Conservation (phyloP, 208 protist species). For the Wallacemonas collosoma region DNA sequence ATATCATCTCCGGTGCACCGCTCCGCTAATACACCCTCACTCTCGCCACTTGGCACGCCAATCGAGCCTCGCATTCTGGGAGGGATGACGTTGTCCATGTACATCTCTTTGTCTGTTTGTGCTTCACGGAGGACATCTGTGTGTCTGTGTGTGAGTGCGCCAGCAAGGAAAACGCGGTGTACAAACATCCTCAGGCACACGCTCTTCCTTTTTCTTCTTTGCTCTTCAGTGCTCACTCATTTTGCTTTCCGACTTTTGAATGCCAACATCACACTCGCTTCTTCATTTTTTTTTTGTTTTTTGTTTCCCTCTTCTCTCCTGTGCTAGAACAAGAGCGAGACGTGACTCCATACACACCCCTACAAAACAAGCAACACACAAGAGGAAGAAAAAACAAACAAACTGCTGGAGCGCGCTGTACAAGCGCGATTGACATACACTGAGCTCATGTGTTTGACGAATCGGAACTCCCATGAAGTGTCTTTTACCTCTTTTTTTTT, state of each 20-base stretch:
- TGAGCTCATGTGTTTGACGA: too few species aligned
- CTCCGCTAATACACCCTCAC: neutral
- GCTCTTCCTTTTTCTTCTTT: neutral
- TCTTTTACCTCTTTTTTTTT: neutral
- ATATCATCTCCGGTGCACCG: constrained; percentile 25
- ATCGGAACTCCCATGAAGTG: neutral
- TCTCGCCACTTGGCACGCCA: too few species aligned
- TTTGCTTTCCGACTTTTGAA: neutral
- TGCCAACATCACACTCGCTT: neutral
- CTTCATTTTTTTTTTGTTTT: constrained; percentile 11
- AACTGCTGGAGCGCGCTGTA: constrained; percentile 17
- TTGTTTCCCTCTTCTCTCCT: neutral
- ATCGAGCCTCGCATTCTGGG: too few species aligned
- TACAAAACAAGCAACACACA: neutral
- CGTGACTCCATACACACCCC: neutral
- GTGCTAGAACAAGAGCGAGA: constrained; percentile 1
- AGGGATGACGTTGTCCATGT: too few species aligned
- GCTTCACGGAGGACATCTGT: too few species aligned
- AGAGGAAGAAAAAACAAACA: neutral
- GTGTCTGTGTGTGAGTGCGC: too few species aligned
- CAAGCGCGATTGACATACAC: too few species aligned
- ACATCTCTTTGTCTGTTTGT: too few species aligned
- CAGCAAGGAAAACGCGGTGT: too few species aligned
- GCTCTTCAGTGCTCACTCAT: neutral
- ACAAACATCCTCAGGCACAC: too few species aligned